phyloP scores from a whole-genome alignment of 2,329 filamentous ascomycete genomes.

The Calycina marina region DNA sequence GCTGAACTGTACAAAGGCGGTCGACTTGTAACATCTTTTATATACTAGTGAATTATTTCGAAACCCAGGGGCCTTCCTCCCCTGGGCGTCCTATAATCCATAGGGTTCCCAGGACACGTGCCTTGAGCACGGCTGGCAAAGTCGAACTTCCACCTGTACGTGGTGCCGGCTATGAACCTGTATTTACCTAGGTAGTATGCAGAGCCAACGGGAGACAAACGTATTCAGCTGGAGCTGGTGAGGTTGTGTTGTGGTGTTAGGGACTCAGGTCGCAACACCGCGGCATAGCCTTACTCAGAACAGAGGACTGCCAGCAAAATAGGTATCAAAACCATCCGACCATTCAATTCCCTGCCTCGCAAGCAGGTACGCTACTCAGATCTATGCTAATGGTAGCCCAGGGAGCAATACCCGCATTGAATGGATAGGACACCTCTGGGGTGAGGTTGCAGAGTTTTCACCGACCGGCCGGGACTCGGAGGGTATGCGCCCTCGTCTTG shows the following conservation, averaged over 20 bases:
- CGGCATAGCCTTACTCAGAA: conserved; percentile 4
- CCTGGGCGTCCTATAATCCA: no score
- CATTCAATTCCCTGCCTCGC: conserved; percentile 4
- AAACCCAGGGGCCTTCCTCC: no score
- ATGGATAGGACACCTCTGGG: conserved; percentile 7
- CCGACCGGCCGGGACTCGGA: not conserved
- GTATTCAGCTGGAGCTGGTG: not conserved
- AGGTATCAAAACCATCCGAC: conserved; percentile 9
- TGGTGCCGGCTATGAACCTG: conserved; percentile 6
- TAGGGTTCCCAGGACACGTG: no score
- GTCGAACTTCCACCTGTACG: conserved; percentile 4
- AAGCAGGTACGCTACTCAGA: conserved; percentile 4
- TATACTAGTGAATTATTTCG: no score
- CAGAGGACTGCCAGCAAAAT: conserved; percentile 9
- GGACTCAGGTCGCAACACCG: not conserved
- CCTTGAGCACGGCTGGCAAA: conserved; percentile 4
- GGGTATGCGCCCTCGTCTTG: not conserved
- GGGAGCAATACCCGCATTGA: conserved; percentile 3
- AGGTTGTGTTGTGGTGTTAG: conserved; percentile 2
- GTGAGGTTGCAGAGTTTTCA: conserved; percentile 4
- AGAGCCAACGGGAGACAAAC: not conserved
- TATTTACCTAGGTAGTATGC: not conserved
- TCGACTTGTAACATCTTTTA: no score
- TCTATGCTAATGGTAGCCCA: conserved; percentile 2
- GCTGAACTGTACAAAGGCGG: no score